These are phyloP conservation scores for Rhodosporidiobolus odoratus DNA, from an alignment of 768 basidiomycete genomes.

Conservation along the genomic window DNA sequence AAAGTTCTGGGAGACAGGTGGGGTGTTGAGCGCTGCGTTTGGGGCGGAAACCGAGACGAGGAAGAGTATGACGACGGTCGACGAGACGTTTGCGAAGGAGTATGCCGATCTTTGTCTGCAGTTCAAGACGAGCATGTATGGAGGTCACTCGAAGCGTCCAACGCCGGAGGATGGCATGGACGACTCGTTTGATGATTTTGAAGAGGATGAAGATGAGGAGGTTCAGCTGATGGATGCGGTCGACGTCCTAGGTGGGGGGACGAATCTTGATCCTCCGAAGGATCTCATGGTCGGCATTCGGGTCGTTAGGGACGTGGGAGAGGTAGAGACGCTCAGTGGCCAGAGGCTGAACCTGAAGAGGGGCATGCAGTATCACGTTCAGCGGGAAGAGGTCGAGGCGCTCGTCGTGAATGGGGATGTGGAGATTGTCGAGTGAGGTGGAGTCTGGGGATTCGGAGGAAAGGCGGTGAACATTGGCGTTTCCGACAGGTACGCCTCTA, in stretches of 20 bases:
- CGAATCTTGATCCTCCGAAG: constrained; percentile 59
- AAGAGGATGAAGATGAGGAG: constrained; percentile 17
- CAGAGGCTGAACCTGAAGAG: constrained; percentile 75
- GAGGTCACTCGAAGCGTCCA: not conserved
- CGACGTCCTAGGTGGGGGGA: constrained; percentile 53
- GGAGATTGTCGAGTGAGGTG: constrained; percentile 61
- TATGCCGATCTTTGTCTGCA: constrained; percentile 34
- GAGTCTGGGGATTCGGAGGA: too few relatives aligned
- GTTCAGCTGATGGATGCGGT: constrained; percentile 52
- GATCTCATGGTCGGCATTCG: constrained; percentile 82
- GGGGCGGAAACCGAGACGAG: constrained; percentile 52
- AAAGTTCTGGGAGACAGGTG: constrained; percentile 83
- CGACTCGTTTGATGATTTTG: constrained; percentile 7
- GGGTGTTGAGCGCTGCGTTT: constrained; percentile 79
- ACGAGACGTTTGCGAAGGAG: constrained; percentile 35
- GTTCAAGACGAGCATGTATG: constrained; percentile 35
- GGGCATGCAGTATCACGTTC: constrained; percentile 83
- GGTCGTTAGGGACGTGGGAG: constrained; percentile 82
- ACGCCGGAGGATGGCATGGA: not conserved
- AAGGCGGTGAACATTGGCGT: too few relatives aligned
- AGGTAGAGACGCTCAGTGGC: constrained; percentile 85
- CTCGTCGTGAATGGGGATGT: constrained; percentile 89
- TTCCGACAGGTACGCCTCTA: not conserved
- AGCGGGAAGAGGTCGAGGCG: constrained; percentile 84
- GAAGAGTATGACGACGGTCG: constrained; percentile 29